Conservation (phyloP, 2,329 filamentous ascomycete species). For the Chaetoscypha palmicola region DNA sequence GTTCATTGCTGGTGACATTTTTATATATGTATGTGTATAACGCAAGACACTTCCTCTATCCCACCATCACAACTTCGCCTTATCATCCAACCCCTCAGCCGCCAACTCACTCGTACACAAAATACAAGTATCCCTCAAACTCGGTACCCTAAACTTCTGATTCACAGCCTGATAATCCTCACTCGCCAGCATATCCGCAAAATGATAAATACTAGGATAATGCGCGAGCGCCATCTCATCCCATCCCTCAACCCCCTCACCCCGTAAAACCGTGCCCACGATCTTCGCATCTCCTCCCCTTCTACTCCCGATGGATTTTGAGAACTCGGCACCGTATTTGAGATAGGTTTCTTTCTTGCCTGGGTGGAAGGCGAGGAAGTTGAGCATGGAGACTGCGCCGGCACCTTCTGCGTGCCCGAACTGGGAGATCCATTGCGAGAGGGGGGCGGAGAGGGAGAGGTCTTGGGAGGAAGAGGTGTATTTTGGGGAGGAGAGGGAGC, state of each 20-base stretch:
- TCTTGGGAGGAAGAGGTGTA: slow-evolving; percentile 36
- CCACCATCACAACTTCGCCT: slow-evolving; percentile 6
- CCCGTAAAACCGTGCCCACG: slow-evolving; percentile 47
- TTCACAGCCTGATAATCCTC: slow-evolving; percentile 54
- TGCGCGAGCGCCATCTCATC: slow-evolving; percentile 59
- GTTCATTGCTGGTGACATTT: no score
- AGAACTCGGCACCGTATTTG: slow-evolving; percentile 50
- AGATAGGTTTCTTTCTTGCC: slow-evolving; percentile 47
- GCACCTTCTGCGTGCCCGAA: slow-evolving; percentile 31
- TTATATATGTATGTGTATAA: no score
- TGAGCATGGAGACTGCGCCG: slow-evolving; percentile 54
- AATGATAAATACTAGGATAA: slow-evolving; percentile 55
- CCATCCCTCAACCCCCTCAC: slow-evolving; percentile 35
- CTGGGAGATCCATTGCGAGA: slow-evolving; percentile 42
- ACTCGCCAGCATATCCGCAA: slow-evolving; percentile 52
- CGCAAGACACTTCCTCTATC: no score
- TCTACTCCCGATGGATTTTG: slow-evolving; percentile 40
- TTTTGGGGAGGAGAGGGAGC: slow-evolving; percentile 27
- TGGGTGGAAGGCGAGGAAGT: slow-evolving; percentile 50
- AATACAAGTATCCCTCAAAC: slow-evolving; percentile 45
- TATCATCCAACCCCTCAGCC: slow-evolving; percentile 10
- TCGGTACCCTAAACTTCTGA: slow-evolving; percentile 42
- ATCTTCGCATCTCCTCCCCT: slow-evolving; percentile 55
- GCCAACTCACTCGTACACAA: slow-evolving; percentile 46
- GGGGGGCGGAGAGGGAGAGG: slow-evolving; percentile 46